Evolutionary conservation across 306 rosid species (phyloP).

Genomic region (Purshia tridentata): DNA sequence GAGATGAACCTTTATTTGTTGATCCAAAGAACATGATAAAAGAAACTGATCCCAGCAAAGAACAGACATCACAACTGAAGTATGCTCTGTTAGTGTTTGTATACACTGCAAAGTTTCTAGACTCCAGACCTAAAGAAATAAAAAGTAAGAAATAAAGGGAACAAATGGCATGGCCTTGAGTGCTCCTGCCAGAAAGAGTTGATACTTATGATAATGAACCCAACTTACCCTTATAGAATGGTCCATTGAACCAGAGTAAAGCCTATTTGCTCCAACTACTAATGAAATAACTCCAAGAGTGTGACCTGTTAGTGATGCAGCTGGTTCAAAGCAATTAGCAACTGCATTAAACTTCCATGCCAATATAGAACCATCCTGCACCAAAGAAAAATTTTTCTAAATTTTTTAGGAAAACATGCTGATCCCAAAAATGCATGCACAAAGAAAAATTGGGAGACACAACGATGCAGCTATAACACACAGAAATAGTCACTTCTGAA

Average conservation of each 20-base stretch:
- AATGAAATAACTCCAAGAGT: constrained; percentile 79
- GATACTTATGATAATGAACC: neutral
- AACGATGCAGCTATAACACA: neutral
- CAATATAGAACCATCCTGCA: constrained; percentile 90
- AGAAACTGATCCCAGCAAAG: constrained; percentile 99
- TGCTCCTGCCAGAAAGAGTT: neutral
- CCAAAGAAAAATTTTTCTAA: constrained; percentile 24
- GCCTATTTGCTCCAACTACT: constrained; percentile 93
- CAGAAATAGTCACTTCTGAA: neutral
- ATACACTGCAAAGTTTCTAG: constrained; percentile 88
- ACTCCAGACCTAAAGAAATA: constrained; percentile 77
- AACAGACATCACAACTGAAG: constrained; percentile 92
- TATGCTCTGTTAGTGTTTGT: constrained; percentile 84
- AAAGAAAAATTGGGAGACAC: constrained; percentile 1
- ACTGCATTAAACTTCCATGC: constrained; percentile 82
- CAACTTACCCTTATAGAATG: constrained; percentile 68
- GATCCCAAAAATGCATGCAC: neutral
- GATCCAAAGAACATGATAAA: constrained; percentile 82
- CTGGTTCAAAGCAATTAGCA: constrained; percentile 80
- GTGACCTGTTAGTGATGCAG: constrained; percentile 77
- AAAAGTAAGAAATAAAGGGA: constrained; percentile 12
- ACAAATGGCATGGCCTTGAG: constrained; percentile 7
- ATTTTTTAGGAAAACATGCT: constrained; percentile 11
- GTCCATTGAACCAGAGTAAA: constrained; percentile 98
- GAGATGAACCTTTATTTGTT: constrained; percentile 72